Evolutionary conservation across 768 basidiomycete species (phyloP).

Genomic region (Omphalotus guepiniiformis): DNA sequence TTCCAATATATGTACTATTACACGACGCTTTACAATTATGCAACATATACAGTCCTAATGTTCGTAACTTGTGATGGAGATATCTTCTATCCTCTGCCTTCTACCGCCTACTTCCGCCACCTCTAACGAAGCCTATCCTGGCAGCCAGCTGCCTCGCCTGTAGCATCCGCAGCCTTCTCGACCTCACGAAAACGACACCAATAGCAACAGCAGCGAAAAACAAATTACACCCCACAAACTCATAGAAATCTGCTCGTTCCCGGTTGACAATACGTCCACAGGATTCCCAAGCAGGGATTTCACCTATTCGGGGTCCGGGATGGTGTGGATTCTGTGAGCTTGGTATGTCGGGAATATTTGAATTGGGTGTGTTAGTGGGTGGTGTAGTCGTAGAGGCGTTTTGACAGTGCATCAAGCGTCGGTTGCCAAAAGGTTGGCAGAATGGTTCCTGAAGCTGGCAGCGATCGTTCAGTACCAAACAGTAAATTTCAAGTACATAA

Average conservation of each 20-base stretch:
- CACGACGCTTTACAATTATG: no score
- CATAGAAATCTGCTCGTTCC: conserved; percentile 86
- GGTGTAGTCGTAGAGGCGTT: conserved; percentile 28
- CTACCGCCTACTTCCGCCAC: conserved; percentile 22
- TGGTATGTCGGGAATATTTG: background rate
- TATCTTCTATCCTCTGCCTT: no score
- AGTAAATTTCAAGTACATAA: background rate
- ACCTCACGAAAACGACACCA: conserved; percentile 61
- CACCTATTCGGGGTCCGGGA: conserved; percentile 30
- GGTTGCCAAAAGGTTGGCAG: conserved; percentile 95
- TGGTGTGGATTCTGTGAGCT: background rate
- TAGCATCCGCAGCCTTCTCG: conserved; percentile 60
- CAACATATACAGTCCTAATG: no score
- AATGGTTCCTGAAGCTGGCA: conserved; percentile 78
- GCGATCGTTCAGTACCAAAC: conserved; percentile 1
- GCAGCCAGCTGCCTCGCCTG: conserved; percentile 84
- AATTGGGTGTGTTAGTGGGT: conserved; percentile 4
- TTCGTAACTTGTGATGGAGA: no score
- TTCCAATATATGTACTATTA: no score
- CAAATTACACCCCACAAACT: conserved; percentile 84
- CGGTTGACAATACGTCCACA: conserved; percentile 80
- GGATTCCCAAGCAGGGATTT: conserved; percentile 85
- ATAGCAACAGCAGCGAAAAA: conserved; percentile 66
- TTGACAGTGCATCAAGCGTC: conserved; percentile 81
- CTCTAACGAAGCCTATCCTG: conserved; percentile 69